Conservation (phyloP, 345 rosid genomes). For the Noccaea caerulescens region DNA sequence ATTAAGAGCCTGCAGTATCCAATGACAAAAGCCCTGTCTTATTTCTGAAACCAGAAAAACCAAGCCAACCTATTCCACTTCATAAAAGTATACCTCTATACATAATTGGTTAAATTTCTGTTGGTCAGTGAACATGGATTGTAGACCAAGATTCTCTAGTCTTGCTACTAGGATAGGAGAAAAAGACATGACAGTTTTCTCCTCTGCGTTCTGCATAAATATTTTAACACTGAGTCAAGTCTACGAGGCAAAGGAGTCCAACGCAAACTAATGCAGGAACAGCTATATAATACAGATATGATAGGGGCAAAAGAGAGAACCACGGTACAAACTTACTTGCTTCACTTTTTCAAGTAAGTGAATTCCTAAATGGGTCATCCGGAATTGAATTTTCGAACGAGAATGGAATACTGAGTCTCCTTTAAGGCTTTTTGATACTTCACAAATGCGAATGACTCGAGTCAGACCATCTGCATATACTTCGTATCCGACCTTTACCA, state of each 20-base stretch:
- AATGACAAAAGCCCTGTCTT: constrained; percentile 20
- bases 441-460: constrained; percentile 82
- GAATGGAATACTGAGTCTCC: constrained; percentile 50
- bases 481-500: constrained; percentile 78
- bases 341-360: constrained; percentile 76
- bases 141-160: constrained; percentile 62
- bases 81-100: constrained; percentile 58
- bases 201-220: constrained; percentile 58
- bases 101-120: constrained; percentile 72
- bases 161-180: constrained; percentile 66
- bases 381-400: constrained; percentile 65
- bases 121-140: constrained; percentile 62
- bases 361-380: constrained; percentile 62
- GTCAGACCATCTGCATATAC: constrained; percentile 90
- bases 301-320: constrained; percentile 14
- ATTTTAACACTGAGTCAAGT: constrained; percentile 41
- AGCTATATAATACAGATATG: constrained; percentile 19
- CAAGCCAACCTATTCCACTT: constrained; percentile 28
- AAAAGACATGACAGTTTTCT: constrained; percentile 47
- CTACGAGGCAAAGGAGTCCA: constrained; percentile 27
- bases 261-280: constrained; percentile 26
- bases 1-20: constrained; percentile 60
- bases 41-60: constrained; percentile 31
- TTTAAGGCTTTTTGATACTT: constrained; percentile 56
- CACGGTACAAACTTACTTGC: constrained; percentile 52